phyloP scores from a whole-genome alignment of 2,329 filamentous ascomycete genomes.

The Rasamsonia emersonii region DNA sequence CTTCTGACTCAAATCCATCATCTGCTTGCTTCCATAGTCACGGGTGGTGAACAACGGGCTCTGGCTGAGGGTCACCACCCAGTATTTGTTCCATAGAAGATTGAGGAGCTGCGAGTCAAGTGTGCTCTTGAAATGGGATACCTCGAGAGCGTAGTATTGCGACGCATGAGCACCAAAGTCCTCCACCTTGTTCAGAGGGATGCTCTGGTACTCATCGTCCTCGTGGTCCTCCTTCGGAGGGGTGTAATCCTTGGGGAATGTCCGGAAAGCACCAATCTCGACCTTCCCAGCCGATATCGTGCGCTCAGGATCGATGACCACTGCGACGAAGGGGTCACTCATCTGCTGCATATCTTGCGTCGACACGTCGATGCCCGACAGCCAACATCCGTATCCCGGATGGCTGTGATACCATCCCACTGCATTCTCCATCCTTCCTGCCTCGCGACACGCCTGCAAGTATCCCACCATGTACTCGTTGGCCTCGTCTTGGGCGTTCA shows the following conservation, averaged over 20 bases:
- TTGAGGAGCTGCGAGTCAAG: conserved; percentile 82
- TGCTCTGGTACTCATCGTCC: conserved; percentile 42
- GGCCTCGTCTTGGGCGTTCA: conserved; percentile 91
- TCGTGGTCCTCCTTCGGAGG: conserved; percentile 40
- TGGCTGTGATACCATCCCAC: conserved; percentile 98
- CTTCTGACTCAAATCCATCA: conserved; percentile 78
- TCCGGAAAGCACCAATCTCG: conserved; percentile 94
- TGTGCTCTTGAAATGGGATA: conserved; percentile 89
- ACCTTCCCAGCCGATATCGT: conserved; percentile 93
- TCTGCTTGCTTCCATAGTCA: conserved; percentile 87
- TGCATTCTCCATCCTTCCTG: conserved; percentile 78
- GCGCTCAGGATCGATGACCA: conserved; percentile 92
- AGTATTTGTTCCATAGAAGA: conserved; percentile 94
- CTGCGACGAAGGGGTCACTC: conserved; percentile 84
- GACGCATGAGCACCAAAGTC: conserved; percentile 91
- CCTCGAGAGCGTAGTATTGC: conserved; percentile 83
- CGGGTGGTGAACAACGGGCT: conserved; percentile 85
- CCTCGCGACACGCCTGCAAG: conserved; percentile 62
- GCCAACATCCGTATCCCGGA: conserved; percentile 96
- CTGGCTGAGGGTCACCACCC: conserved; percentile 87
- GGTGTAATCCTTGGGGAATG: conserved; percentile 69
- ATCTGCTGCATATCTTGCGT: conserved; percentile 86
- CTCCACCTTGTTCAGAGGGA: conserved; percentile 86
- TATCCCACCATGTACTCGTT: conserved; percentile 96
- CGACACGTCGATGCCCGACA: conserved; percentile 87